These are phyloP conservation scores for Tetrapisispora arboricola DNA, from an alignment of 805 yeast species.

Conservation along the genomic window DNA sequence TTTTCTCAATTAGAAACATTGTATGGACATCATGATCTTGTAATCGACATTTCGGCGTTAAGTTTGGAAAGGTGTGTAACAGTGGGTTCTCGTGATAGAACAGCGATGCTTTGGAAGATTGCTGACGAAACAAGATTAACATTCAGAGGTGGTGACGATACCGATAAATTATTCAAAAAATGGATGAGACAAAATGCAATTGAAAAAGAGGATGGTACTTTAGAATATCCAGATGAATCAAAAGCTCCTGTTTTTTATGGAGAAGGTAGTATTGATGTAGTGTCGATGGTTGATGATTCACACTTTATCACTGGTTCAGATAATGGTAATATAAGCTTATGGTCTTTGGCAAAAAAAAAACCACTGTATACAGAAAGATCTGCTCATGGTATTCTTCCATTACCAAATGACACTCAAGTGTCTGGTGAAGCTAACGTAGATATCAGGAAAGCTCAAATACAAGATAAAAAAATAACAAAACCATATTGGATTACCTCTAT, in stretches of 20 bases:
- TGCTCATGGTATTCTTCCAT: slow-evolving; percentile 66
- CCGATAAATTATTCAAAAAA: slow-evolving; percentile 34
- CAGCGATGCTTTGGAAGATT: slow-evolving; percentile 94
- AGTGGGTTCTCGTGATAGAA: slow-evolving; percentile 90
- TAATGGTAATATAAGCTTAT: slow-evolving; percentile 79
- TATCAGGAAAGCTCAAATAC: slow-evolving; percentile 41
- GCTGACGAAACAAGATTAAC: slow-evolving; percentile 91
- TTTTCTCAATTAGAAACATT: slow-evolving; percentile 81
- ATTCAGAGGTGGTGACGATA: slow-evolving; percentile 77
- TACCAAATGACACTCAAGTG: slow-evolving; percentile 39
- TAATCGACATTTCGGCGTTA: slow-evolving; percentile 71
- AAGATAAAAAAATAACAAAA: slow-evolving; percentile 39
- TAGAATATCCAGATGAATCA: slow-evolving; percentile 21
- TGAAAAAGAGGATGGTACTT: slow-evolving; percentile 24
- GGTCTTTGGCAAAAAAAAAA: slow-evolving; percentile 88
- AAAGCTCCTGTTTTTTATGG: slow-evolving; percentile 37
- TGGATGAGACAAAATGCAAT: slow-evolving; percentile 26
- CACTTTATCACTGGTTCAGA: slow-evolving; percentile 93
- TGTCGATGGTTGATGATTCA: slow-evolving; percentile 83
- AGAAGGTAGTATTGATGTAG: slow-evolving; percentile 88
- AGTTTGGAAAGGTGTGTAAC: slow-evolving; percentile 87
- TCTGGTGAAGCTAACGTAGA: slow-evolving; percentile 39
- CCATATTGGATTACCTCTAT: slow-evolving; percentile 84
- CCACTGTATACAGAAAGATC: slow-evolving; percentile 59
- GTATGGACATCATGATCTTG: slow-evolving; percentile 92